A percentile compares a stretch with the other conserved stretches of the same genome.
These are phyloP conservation scores for Cerioporus squamosus DNA, from an alignment of 1,284 basidiomycete species.

Conservation along the genomic window DNA sequence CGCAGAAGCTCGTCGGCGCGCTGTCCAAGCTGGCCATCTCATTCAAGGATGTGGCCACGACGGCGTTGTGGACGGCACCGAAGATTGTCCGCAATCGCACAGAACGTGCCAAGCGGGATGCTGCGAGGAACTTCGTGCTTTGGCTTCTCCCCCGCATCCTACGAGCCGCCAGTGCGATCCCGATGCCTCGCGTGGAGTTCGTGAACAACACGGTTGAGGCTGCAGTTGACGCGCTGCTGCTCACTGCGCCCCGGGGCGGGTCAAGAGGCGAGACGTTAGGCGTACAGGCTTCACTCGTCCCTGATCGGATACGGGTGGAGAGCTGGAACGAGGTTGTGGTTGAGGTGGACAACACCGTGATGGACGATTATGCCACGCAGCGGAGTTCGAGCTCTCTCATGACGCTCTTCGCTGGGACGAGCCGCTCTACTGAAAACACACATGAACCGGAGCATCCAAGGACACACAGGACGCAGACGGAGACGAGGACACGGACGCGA, in stretches of 20 bases:
- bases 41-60: conserved; percentile 11
- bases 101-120: conserved; percentile 9
- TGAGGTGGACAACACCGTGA: conserved; percentile 34
- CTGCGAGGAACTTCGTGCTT: not conserved
- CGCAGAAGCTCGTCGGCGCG: conserved; percentile 38
- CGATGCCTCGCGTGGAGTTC: conserved; percentile 15
- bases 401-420: conserved; percentile 2
- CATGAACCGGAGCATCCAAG: not conserved
- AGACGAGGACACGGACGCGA: conserved; percentile 22
- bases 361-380: not conserved
- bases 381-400: not conserved
- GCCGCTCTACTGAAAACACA: not conserved
- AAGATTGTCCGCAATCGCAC: conserved; percentile 2
- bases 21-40: conserved; percentile 36
- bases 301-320: conserved; percentile 46
- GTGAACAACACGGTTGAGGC: conserved; percentile 7
- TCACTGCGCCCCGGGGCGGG: not conserved
- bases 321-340: conserved; percentile 48
- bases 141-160: conserved; percentile 10
- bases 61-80: conserved; percentile 19
- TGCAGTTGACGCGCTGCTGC: conserved; percentile 8
- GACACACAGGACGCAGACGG: conserved; percentile 14
- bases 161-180: conserved; percentile 9
- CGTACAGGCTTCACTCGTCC: conserved; percentile 38
- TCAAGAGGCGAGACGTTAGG: conserved; percentile 6